Percentiles rank a stretch among this genome's conserved stretches.
phyloP scores from a whole-genome alignment of 345 rosid species.

The Eucalyptus polybractea region DNA sequence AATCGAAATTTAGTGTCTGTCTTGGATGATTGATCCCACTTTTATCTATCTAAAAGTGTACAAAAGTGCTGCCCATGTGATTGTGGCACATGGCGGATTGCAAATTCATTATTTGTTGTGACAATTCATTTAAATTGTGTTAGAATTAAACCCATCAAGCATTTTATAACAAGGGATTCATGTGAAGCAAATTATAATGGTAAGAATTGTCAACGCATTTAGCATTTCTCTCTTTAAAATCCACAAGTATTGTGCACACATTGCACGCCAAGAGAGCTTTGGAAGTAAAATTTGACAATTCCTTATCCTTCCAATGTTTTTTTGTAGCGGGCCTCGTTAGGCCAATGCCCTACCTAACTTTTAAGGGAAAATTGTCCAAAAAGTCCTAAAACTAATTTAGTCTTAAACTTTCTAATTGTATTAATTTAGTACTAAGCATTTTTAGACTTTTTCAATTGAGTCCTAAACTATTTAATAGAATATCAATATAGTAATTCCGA shows the following conservation, averaged over 20 bases:
- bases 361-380: no score
- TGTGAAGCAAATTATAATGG: not conserved
- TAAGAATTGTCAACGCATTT: not conserved
- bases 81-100: not conserved
- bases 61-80: no score
- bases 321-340: accelerated
- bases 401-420: accelerated
- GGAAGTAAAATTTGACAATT: not conserved
- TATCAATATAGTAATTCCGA: accelerated
- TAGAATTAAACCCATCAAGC: not conserved
- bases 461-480: not conserved
- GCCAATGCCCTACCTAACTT: not conserved
- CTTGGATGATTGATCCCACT: not conserved
- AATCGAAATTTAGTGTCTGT: no score
- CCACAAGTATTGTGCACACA: not conserved
- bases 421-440: no score
- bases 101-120: not conserved
- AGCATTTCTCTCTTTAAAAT: not conserved
- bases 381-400: accelerated
- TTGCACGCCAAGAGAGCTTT: not conserved
- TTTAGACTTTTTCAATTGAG: accelerated
- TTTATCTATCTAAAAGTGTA: no score
- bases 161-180: not conserved
- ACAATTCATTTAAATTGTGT: not conserved
- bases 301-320: not conserved